These are phyloP conservation scores for Chaetomidium leptoderma DNA, from an alignment of 495 filamentous ascomycete species.

Conservation along the genomic window DNA sequence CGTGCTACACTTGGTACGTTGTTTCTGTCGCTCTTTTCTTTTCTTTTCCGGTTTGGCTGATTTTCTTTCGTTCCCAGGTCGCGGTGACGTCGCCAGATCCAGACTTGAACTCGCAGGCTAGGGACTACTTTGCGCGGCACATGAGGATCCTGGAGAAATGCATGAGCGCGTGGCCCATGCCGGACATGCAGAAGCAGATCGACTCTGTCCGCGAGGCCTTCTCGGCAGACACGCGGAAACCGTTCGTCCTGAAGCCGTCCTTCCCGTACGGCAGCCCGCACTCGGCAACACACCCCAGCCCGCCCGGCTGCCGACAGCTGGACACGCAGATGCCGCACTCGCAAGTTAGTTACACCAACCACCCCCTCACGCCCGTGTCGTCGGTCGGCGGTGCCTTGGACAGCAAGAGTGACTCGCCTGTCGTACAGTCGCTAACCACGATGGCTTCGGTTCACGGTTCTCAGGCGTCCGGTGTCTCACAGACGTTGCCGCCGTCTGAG, in stretches of 20 bases:
- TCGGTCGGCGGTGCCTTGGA: constrained; percentile 71
- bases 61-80: constrained; percentile 50
- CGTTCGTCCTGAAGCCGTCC: constrained; percentile 81
- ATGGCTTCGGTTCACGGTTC: constrained; percentile 56
- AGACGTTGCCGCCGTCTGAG: constrained; percentile 59
- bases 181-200: constrained; percentile 87
- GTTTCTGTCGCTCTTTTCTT: background rate
- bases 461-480: constrained; percentile 42
- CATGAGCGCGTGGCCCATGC: constrained; percentile 80
- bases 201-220: constrained; percentile 88
- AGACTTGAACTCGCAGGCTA: constrained; percentile 75
- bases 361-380: constrained; percentile 80
- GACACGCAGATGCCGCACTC: constrained; percentile 51
- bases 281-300: constrained; percentile 56
- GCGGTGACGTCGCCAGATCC: constrained; percentile 93
- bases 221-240: constrained; percentile 76
- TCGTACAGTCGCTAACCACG: constrained; percentile 72
- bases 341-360: constrained; percentile 71
- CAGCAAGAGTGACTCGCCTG: constrained; percentile 75
- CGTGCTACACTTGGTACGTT: constrained; percentile 85
- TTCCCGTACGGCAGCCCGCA: constrained; percentile 86
- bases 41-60: background rate
- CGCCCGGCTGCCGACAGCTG: constrained; percentile 48
- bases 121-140: constrained; percentile 88
- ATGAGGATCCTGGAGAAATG: constrained; percentile 93